Percentiles rank a stretch among this genome's conserved stretches.
Conservation (phyloP, 2,329 filamentous ascomycete genomes). For the Trichoderma simmonsii region DNA sequence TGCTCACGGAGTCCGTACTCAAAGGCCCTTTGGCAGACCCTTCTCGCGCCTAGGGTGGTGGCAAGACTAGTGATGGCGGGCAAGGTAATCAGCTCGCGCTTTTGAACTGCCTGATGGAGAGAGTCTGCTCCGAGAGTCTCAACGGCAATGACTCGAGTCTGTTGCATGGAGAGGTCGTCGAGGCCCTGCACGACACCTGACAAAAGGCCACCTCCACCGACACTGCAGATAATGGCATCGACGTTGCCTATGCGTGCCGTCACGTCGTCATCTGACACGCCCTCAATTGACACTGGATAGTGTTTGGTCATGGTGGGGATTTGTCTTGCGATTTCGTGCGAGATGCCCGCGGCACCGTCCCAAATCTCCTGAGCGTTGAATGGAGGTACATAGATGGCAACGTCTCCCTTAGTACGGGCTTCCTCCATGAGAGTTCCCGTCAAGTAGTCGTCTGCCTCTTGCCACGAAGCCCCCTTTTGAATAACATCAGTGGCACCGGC, state of each 20-base stretch:
- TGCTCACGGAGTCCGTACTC: constrained; percentile 29
- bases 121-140: constrained; percentile 72
- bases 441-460: constrained; percentile 66
- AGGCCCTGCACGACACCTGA: constrained; percentile 69
- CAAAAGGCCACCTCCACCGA: constrained; percentile 79
- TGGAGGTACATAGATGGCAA: constrained; percentile 60
- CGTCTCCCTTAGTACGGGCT: constrained; percentile 29
- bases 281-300: constrained; percentile 41
- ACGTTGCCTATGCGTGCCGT: constrained; percentile 43
- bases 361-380: constrained; percentile 66
- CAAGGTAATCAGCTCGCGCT: constrained; percentile 56
- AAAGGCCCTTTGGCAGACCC: constrained; percentile 54
- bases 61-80: constrained; percentile 68
- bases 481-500: constrained; percentile 63
- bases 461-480: constrained; percentile 63
- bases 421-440: constrained; percentile 47
- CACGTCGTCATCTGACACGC: constrained; percentile 66
- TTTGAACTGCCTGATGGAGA: constrained; percentile 54
- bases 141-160: constrained; percentile 59
- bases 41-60: constrained; percentile 64
- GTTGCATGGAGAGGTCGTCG: constrained; percentile 22
- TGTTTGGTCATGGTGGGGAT: constrained; percentile 28
- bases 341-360: constrained; percentile 58
- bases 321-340: constrained; percentile 44
- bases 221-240: constrained; percentile 69